Percentiles rank a stretch among this genome's conserved stretches.
Evolutionary conservation across 1,139 yeast species (phyloP).

Genomic region (Geotrichum klebahnii): DNA sequence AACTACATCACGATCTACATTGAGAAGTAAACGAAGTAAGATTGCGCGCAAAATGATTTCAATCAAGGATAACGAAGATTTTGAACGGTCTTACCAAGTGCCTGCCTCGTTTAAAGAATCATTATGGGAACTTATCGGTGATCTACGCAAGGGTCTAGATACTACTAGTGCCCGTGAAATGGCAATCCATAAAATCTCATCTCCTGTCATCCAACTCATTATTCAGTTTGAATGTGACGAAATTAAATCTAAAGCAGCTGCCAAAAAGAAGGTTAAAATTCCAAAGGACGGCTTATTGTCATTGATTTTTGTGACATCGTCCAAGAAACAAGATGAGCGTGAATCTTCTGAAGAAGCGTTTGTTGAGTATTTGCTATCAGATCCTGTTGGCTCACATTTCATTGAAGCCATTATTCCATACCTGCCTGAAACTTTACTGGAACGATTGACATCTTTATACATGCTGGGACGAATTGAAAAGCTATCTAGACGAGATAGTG

Average conservation of each 20-base stretch:
- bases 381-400: constrained; percentile 88
- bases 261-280: constrained; percentile 45
- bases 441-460: constrained; percentile 64
- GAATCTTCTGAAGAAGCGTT: constrained; percentile 71
- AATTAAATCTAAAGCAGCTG: constrained; percentile 42
- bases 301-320: constrained; percentile 12
- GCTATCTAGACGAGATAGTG: constrained; percentile 75
- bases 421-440: constrained; percentile 64
- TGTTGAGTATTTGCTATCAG: constrained; percentile 78
- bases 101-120: constrained; percentile 67
- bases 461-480: constrained; percentile 70
- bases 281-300: constrained; percentile 63
- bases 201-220: constrained; percentile 80
- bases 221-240: constrained; percentile 79
- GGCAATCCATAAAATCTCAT: constrained; percentile 74
- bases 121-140: constrained; percentile 32
- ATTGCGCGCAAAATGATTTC: constrained; percentile 92
- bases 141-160: constrained; percentile 42
- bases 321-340: constrained; percentile 28
- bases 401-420: constrained; percentile 65
- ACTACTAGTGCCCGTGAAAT: constrained; percentile 56
- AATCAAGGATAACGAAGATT: constrained; percentile 55
- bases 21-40: constrained; percentile 81
- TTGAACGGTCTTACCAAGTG: constrained; percentile 55
- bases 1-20: constrained; percentile 56